phyloP scores from a whole-genome alignment of 2,329 filamentous ascomycete species.

The Aspergillus ruber region DNA sequence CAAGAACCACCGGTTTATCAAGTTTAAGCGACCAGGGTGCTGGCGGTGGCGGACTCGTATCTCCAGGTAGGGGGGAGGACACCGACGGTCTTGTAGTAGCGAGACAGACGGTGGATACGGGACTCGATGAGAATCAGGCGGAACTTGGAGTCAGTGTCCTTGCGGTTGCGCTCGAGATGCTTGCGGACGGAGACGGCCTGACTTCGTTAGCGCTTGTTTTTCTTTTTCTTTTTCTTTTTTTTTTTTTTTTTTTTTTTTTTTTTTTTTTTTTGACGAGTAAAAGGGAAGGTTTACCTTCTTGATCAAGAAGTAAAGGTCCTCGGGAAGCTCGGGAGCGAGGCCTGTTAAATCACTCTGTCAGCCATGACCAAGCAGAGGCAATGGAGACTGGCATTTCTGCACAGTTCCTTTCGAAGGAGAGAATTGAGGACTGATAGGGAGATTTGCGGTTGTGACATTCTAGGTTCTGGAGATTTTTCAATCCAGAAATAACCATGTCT shows the following conservation, averaged over 20 bases:
- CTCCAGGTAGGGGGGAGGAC: constrained; percentile 87
- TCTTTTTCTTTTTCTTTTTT: too few relatives aligned
- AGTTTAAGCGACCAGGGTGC: constrained; percentile 81
- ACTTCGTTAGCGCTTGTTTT: not conserved
- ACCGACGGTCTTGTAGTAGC: constrained; percentile 98
- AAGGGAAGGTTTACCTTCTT: constrained; percentile 69
- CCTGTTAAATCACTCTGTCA: constrained; percentile 94
- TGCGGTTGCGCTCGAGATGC: constrained; percentile 99
- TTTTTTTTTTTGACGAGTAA: too few relatives aligned
- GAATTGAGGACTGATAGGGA: not conserved
- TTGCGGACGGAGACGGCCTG: constrained; percentile 97
- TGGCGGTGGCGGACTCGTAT: constrained; percentile 96
- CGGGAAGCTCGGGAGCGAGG: constrained; percentile 95
- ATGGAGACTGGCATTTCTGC: constrained; percentile 28
- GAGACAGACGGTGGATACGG: constrained; percentile 97
- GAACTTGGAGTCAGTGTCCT: constrained; percentile 99
- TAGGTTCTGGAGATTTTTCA: constrained; percentile 1
- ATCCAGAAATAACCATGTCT: not conserved
- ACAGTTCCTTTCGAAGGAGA: constrained; percentile 9
- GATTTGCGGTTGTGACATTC: not conserved
- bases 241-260: too few relatives aligned
- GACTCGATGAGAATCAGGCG: constrained; percentile 99
- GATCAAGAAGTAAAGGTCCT: constrained; percentile 99
- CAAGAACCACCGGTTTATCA: not conserved
- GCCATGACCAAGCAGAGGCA: constrained; percentile 87